Evolutionary conservation across 2,329 filamentous ascomycete species (phyloP), one percentile per base, ranked within the genome.

Genomic region (Westerdykella ornata): DNA sequence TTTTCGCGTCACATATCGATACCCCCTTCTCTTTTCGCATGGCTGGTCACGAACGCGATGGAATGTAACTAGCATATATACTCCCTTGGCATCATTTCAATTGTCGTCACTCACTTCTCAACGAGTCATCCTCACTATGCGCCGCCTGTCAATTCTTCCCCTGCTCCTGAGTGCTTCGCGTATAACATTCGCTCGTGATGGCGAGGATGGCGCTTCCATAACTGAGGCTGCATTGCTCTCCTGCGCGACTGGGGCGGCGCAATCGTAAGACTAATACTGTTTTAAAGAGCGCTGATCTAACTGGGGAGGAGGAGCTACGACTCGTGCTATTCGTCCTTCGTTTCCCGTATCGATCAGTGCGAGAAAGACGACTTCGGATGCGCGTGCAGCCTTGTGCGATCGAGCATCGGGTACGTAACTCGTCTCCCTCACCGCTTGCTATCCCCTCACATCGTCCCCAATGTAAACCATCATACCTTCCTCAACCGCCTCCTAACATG

Each of bases 391-490:
- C 22, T 43, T 19, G 49, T 45, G 13, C 45, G 35, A 16, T 33
- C 35, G 15, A 44, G 51, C 2, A 45, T 54, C 35, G 19, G 37
- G 48, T 51, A 43, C 33, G 42, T 37, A 9, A n/a, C n/a, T n/a
- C n/a, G n/a, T n/a, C n/a, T n/a, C n/a, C n/a, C n/a, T n/a, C n/a
- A n/a, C n/a, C n/a, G n/a, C n/a, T n/a, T n/a, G n/a, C n/a, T n/a
- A n/a, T n/a, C n/a, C n/a, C n/a, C n/a, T n/a, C n/a, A n/a, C n/a
- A n/a, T n/a, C n/a, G n/a, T n/a, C n/a, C n/a, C n/a, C n/a, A n/a
- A n/a, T n/a, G n/a, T n/a, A n/a, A 9, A 3, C 29, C 15, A 16
- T 28, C 20, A 15, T 14, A 29, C 14, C 20, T 9, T 14, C 14
- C 20, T 19, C 20, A 9, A 36, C 28, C 18, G n/a, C 5, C 29